These are phyloP conservation scores for Fusarium secorum DNA, from an alignment of 2,329 filamentous ascomycete species.

Conservation along the genomic window DNA sequence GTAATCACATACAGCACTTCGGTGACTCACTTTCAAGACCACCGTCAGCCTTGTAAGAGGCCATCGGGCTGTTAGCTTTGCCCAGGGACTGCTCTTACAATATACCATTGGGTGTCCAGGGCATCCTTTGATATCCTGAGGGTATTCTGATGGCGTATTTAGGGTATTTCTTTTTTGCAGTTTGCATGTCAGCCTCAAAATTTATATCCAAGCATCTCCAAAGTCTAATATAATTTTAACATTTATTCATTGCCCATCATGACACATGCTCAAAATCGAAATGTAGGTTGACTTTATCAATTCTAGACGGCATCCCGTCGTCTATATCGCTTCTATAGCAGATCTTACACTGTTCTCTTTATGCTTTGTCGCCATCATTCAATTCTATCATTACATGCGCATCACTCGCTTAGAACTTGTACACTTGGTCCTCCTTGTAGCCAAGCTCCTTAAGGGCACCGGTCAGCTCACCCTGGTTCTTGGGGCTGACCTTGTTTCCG, in stretches of 20 bases:
- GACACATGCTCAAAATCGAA: background rate
- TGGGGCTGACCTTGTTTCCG: conserved; percentile 88
- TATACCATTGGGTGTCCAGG: background rate
- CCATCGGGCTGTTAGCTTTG: background rate
- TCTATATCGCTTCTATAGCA: conserved; percentile 40
- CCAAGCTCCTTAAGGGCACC: conserved; percentile 86
- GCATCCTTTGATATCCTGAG: background rate
- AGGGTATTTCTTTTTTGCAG: background rate
- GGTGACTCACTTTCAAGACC: background rate
- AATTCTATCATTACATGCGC: conserved; percentile 14
- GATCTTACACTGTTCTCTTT: conserved; percentile 35
- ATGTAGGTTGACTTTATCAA: conserved; percentile 27
- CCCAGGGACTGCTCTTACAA: background rate
- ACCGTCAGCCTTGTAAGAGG: background rate
- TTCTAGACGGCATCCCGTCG: conserved; percentile 30
- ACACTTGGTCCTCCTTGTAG: conserved; percentile 77
- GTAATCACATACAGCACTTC: background rate
- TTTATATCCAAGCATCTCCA: background rate
- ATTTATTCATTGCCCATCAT: background rate
- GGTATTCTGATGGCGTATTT: too few species aligned
- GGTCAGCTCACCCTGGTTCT: conserved; percentile 89
- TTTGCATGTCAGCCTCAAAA: background rate
- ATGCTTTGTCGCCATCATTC: conserved; percentile 7
- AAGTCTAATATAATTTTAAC: background rate
- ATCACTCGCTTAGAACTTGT: conserved; percentile 76